Evolutionary conservation across 2,329 filamentous ascomycete species (phyloP).

Genomic region (Amesomyces nigricolor): DNA sequence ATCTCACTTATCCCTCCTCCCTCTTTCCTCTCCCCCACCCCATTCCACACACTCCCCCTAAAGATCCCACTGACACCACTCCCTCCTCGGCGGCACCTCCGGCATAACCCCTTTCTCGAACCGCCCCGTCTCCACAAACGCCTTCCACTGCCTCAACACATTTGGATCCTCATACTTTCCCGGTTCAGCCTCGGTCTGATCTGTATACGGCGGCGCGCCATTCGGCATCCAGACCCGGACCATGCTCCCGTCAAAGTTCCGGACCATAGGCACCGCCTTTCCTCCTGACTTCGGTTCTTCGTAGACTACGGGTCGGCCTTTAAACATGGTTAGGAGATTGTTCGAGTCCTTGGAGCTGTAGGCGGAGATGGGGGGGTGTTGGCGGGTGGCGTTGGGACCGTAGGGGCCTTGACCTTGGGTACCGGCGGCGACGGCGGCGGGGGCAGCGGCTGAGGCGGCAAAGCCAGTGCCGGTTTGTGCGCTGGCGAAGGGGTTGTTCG

Average conservation of each 20-base stretch:
- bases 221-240: constrained; percentile 68
- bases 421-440: neutral
- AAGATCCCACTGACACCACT: constrained; percentile 70
- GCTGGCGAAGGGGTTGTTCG: constrained; percentile 18
- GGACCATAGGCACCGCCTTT: constrained; percentile 39
- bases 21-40: neutral
- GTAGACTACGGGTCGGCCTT: constrained; percentile 30
- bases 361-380: constrained; percentile 29
- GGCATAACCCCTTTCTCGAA: constrained; percentile 72
- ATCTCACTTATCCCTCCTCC: neutral
- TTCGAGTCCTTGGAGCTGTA: constrained; percentile 28
- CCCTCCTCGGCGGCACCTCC: constrained; percentile 67
- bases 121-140: constrained; percentile 56
- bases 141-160: constrained; percentile 46
- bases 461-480: constrained; percentile 16
- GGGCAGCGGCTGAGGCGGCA: neutral
- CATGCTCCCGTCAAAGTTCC: constrained; percentile 49
- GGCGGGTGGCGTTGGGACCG: constrained; percentile 24
- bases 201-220: constrained; percentile 59
- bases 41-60: constrained; percentile 30
- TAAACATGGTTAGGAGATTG: constrained; percentile 30
- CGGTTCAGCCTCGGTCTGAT: constrained; percentile 55
- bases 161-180: constrained; percentile 42
- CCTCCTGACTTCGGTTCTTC: constrained; percentile 42
- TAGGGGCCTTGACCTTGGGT: constrained; percentile 20